Conservation (phyloP, 176 grass and related monocot species). For the Bolboschoenus planiculmis region DNA sequence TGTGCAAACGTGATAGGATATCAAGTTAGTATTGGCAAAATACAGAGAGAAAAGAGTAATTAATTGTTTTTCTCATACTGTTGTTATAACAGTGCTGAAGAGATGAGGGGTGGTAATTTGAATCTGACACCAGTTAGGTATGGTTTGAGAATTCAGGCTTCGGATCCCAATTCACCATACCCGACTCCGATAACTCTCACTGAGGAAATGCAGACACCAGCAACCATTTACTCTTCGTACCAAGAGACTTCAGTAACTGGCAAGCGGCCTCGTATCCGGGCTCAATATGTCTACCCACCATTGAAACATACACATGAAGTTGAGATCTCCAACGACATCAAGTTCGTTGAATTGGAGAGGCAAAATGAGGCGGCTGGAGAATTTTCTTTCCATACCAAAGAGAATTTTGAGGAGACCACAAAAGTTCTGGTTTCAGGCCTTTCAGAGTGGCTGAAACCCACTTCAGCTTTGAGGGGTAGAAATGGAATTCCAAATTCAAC, state of each 20-base stretch:
- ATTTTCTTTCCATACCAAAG: not conserved
- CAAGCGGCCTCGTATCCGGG: slow-evolving; percentile 33
- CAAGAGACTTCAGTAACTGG: slow-evolving; percentile 30
- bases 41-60: not conserved
- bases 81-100: slow-evolving; percentile 24
- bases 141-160: not conserved
- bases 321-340: not conserved
- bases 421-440: slow-evolving; percentile 33
- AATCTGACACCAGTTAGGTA: slow-evolving; percentile 20
- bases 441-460: slow-evolving; percentile 43
- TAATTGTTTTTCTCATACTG: slow-evolving; percentile 2
- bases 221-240: slow-evolving; percentile 47
- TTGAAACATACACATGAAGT: slow-evolving; percentile 25
- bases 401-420: slow-evolving; percentile 29
- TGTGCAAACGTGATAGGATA: slow-evolving; percentile 17
- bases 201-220: slow-evolving; percentile 73
- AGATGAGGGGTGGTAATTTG: not conserved
- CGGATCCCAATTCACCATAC: slow-evolving; percentile 46
- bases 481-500: slow-evolving; percentile 80
- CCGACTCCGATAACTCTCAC: slow-evolving; percentile 51
- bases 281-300: slow-evolving; percentile 53
- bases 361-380: slow-evolving; percentile 5
- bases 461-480: slow-evolving; percentile 14
- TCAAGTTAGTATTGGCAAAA: slow-evolving; percentile 5
- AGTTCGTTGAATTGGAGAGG: slow-evolving; percentile 23